Evolutionary conservation across 1,284 basidiomycete species (phyloP), one percentile per base, ranked within the genome.

Genomic region (Ceratobasidium sp.): DNA sequence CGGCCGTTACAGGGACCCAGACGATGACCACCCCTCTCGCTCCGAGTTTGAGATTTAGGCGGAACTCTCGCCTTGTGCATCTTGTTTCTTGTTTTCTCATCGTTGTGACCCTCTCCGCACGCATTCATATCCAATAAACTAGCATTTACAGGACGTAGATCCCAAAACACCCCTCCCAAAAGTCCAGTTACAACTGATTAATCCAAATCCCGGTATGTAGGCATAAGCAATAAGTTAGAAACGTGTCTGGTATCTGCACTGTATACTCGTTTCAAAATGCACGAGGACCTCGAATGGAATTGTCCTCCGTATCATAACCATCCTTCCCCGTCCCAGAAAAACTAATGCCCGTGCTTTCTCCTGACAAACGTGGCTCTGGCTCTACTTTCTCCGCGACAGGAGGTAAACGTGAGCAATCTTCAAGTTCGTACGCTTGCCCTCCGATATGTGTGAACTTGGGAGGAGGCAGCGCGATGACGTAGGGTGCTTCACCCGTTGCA

Each of bases 301-400:
- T 32, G 30, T 69, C 28, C 11, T 55, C 38, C 16, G 16, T 38
- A 69, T 69, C 66, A 30, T 69, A 69, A 8, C 30, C 66, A 44
- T 58, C 54, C 43, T 69, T 69, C 14, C 66, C 66, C 9, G 66
- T 69, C 23, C 21, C 66, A 46, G 58, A 28, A 58, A 58, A 35
- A 21, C 66, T 69, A 8, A 44, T n/a, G 7, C 54, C 66, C 14
- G 28, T 58, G 28, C 66, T 69, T 43, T 69, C 66, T 14, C 66
- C 41, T 16, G 66, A 69, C 54, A 69, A 43, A 23, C 66, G 66
- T 32, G 23, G 9, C 9, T 57, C 54, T 41, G 21, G 8, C 18
- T 58, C 66, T 41, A 26, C 43, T 26, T 69, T 69, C 43, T 58
- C 66, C 41, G 43, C 41, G 11, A 47, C 43, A 18, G 41, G 6